Percentiles rank a stretch among this genome's conserved stretches.
Conservation (phyloP, 805 yeast genomes). For the Hanseniaspora lindneri region DNA sequence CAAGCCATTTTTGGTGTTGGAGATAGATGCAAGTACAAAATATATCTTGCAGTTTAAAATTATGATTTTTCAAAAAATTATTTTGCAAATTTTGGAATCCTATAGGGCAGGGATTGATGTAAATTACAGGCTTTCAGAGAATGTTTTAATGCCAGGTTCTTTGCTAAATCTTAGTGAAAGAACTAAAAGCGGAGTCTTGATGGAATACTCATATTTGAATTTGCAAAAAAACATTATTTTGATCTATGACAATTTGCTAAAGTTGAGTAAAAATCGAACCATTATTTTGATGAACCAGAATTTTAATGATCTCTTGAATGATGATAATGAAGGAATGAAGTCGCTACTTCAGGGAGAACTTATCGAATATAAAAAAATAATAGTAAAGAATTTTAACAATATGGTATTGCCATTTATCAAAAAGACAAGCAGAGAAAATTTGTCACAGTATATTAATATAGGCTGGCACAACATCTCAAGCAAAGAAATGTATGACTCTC, state of each 20-base stretch:
- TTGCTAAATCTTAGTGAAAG: background rate
- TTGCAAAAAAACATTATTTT: slow-evolving; percentile 6
- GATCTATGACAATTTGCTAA: slow-evolving; percentile 10
- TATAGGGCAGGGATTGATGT: slow-evolving; percentile 13
- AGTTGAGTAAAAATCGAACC: background rate
- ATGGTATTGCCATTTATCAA: slow-evolving; percentile 1
- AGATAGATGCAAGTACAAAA: slow-evolving; percentile 31
- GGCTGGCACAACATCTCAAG: background rate
- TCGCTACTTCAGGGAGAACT: slow-evolving; percentile 12
- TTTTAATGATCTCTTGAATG: background rate
- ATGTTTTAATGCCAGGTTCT: background rate
- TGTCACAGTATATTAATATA: background rate
- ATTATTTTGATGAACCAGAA: slow-evolving; percentile 4
- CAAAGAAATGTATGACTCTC: background rate
- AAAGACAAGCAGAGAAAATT: background rate
- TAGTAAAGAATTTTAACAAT: slow-evolving; percentile 8
- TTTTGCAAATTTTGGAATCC: slow-evolving; percentile 14
- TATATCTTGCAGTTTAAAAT: slow-evolving; percentile 37
- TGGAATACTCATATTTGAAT: background rate
- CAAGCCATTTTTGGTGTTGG: slow-evolving; percentile 30
- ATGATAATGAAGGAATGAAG: background rate
- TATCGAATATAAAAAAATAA: slow-evolving; percentile 10
- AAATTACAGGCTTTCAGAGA: background rate
- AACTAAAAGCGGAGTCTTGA: background rate
- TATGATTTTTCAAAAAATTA: slow-evolving; percentile 28